Percentiles rank a stretch among this genome's conserved stretches.
These are phyloP conservation scores for Dioscorea cayenensis DNA, from an alignment of 116 monocot genomes.

Conservation along the genomic window DNA sequence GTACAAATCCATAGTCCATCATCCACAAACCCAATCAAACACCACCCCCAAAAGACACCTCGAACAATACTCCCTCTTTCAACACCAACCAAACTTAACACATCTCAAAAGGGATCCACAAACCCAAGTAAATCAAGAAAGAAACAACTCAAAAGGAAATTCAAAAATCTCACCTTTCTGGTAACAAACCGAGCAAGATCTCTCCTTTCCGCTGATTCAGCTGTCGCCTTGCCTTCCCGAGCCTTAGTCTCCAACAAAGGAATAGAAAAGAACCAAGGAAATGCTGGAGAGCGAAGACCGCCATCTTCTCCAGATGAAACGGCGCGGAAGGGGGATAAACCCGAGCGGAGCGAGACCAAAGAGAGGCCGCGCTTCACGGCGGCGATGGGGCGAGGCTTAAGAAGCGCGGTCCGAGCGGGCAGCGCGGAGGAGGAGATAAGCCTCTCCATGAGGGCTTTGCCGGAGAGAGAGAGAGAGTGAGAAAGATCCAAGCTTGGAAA, in stretches of 20 bases:
- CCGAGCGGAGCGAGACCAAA: slow-evolving; percentile 1
- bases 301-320: slow-evolving; percentile 9
- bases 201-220: neutral
- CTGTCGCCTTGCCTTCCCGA: neutral
- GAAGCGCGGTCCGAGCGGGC: slow-evolving; percentile 3
- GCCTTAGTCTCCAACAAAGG: neutral
- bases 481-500: neutral
- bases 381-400: slow-evolving; percentile 1
- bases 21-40: too few species aligned
- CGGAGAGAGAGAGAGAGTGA: neutral
- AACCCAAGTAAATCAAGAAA: neutral
- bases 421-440: slow-evolving; percentile 26
- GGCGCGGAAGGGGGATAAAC: slow-evolving; percentile 2
- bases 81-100: too few species aligned
- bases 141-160: neutral
- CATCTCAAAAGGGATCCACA: neutral
- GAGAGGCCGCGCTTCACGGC: neutral
- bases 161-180: neutral
- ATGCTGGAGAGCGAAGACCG: neutral
- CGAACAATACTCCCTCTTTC: too few species aligned
- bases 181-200: neutral
- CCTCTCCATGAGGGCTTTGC: slow-evolving; percentile 31
- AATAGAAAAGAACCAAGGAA: neutral
- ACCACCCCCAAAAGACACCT: too few species aligned
- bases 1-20: too few species aligned